Conservation (phyloP, 495 filamentous ascomycete genomes). For the Haplographium delicatum region DNA sequence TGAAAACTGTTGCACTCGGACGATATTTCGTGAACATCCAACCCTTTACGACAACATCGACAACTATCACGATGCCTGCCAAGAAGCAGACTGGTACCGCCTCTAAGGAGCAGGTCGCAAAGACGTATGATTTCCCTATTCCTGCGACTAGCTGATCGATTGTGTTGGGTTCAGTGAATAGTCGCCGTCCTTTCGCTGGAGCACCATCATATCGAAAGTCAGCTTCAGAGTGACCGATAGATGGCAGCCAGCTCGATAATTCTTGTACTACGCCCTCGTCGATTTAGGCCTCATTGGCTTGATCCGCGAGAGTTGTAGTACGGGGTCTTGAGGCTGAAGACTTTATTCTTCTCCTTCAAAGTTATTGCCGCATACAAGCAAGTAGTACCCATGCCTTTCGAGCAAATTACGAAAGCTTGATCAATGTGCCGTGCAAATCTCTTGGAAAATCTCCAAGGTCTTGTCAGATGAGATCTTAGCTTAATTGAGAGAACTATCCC, state of each 20-base stretch:
- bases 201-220: conserved; percentile 39
- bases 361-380: conserved; percentile 54
- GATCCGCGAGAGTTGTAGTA: conserved; percentile 46
- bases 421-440: conserved; percentile 33
- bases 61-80: conserved; percentile 47
- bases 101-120: conserved; percentile 44
- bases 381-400: conserved; percentile 35
- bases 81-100: conserved; percentile 29
- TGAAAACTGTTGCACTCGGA: no score
- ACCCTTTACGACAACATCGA: conserved; percentile 27
- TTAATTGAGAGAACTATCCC: conserved; percentile 8
- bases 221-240: conserved; percentile 26
- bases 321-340: conserved; percentile 80
- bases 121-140: conserved; percentile 58
- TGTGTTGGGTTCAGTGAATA: conserved; percentile 55
- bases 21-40: no score
- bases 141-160: conserved; percentile 37
- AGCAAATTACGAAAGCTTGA: conserved; percentile 28
- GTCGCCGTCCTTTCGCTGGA: conserved; percentile 75
- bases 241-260: conserved; percentile 72
- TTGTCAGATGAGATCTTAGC: conserved; percentile 66
- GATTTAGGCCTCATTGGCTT: conserved; percentile 39
- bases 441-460: conserved; percentile 61
- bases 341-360: conserved; percentile 71
- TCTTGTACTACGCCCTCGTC: conserved; percentile 56